Percentiles rank a stretch among this genome's conserved stretches.
Conservation (phyloP, 2,329 filamentous ascomycete species). For the Trichoderma asperellum region DNA sequence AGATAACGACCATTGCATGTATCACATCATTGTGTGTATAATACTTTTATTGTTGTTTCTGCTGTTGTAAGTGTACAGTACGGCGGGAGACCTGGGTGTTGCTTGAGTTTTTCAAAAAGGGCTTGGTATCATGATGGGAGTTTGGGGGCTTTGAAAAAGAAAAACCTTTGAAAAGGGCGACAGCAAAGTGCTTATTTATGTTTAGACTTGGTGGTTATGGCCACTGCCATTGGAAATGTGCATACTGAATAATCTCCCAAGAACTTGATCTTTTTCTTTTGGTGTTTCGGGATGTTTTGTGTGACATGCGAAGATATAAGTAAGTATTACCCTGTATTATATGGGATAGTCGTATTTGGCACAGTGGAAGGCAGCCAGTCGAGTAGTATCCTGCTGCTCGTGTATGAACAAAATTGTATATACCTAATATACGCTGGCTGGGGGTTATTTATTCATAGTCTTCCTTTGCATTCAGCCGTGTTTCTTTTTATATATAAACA, state of each 20-base stretch:
- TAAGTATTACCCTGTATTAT: neutral
- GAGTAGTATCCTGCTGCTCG: neutral
- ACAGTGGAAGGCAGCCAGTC: neutral
- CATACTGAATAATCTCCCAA: conserved; percentile 16
- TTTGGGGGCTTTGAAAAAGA: neutral
- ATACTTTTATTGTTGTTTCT: neutral
- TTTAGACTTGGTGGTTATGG: conserved; percentile 2
- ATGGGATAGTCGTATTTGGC: neutral
- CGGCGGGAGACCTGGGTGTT: neutral
- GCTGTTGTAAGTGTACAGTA: conserved; percentile 5
- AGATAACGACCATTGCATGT: neutral
- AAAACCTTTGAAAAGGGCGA: conserved; percentile 4
- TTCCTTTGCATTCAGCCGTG: neutral
- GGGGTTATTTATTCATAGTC: neutral
- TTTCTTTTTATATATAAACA: neutral
- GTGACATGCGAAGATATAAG: neutral
- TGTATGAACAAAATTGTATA: neutral
- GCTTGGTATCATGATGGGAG: conserved; percentile 1
- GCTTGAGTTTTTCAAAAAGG: neutral
- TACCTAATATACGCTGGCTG: neutral
- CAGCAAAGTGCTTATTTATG: conserved; percentile 4
- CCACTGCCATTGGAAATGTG: conserved; percentile 12
- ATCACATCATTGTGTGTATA: conserved; percentile 25
- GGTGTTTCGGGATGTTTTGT: neutral
- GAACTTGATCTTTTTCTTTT: neutral